Evolutionary conservation across 2,329 filamentous ascomycete genomes (phyloP).

Genomic region (Fusarium fracticaudum): DNA sequence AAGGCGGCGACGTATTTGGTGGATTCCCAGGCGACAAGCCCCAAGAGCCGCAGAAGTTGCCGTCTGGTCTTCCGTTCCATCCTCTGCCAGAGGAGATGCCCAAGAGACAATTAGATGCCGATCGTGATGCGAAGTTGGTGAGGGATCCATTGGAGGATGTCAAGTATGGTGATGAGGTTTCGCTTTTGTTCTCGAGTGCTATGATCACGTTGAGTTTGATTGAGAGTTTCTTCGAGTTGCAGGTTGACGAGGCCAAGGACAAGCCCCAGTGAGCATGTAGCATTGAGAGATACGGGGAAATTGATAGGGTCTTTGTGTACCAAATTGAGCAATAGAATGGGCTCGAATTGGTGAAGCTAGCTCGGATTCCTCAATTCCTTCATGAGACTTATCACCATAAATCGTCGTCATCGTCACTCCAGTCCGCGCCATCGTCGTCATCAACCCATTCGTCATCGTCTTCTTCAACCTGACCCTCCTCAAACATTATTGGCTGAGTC

Average conservation of each 20-base stretch:
- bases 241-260: not conserved
- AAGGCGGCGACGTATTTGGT: not conserved
- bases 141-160: not conserved
- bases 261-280: not conserved
- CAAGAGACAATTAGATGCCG: not conserved
- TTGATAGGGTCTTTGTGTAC: rapidly evolving
- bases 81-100: slow-evolving; percentile 16
- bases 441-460: not conserved
- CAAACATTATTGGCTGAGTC: not conserved
- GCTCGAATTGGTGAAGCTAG: not conserved
- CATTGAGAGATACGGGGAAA: rapidly evolving
- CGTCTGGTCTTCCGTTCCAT: slow-evolving; percentile 2
- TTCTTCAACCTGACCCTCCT: not conserved
- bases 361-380: no score
- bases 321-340: no score
- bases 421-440: not conserved
- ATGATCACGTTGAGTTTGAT: slow-evolving; percentile 7
- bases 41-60: not conserved
- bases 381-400: not conserved
- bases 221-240: slow-evolving; percentile 4
- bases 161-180: not conserved
- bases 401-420: not conserved
- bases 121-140: not conserved
- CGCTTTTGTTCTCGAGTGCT: not conserved
- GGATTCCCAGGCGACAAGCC: not conserved